Evolutionary conservation across 2,329 filamentous ascomycete species (phyloP).

Genomic region (Fusarium bactridioides): DNA sequence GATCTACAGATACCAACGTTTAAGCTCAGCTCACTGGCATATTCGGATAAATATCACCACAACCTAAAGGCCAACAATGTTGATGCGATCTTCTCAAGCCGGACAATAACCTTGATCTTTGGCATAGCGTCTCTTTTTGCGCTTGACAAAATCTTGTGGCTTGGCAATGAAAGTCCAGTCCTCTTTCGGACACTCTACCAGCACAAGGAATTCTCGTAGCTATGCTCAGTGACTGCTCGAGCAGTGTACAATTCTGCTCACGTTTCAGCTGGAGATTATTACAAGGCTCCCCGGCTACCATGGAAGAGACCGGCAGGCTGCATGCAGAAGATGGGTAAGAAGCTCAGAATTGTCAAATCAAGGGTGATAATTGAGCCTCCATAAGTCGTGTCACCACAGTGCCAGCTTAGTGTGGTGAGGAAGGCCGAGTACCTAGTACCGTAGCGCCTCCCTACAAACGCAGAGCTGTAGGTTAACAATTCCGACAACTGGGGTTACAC

Average conservation of each 20-base stretch:
- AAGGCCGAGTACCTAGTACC: slow-evolving; percentile 1
- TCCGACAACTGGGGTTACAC: not conserved
- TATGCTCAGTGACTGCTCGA: not conserved
- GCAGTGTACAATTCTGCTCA: not conserved
- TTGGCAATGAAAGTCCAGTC: not conserved
- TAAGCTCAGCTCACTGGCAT: not conserved
- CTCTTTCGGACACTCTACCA: not conserved
- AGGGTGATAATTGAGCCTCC: not conserved
- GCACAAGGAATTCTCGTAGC: not conserved
- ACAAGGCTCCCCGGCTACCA: not conserved
- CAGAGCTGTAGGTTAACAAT: not conserved
- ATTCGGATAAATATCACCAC: not conserved
- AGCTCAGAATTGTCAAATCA: slow-evolving; percentile 6
- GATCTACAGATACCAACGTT: not conserved
- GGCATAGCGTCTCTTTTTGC: not conserved
- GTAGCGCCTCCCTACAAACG: not conserved
- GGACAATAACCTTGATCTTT: not conserved
- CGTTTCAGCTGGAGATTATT: not conserved
- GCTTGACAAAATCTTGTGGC: not conserved
- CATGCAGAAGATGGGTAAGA: not conserved
- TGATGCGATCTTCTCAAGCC: not conserved
- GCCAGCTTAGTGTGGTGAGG: not conserved
- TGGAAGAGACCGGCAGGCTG: not conserved
- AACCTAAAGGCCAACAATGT: not conserved
- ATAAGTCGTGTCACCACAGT: not conserved